These are phyloP conservation scores for Xylaria sp. DNA, from an alignment of 2,329 filamentous ascomycete species.

Conservation along the genomic window DNA sequence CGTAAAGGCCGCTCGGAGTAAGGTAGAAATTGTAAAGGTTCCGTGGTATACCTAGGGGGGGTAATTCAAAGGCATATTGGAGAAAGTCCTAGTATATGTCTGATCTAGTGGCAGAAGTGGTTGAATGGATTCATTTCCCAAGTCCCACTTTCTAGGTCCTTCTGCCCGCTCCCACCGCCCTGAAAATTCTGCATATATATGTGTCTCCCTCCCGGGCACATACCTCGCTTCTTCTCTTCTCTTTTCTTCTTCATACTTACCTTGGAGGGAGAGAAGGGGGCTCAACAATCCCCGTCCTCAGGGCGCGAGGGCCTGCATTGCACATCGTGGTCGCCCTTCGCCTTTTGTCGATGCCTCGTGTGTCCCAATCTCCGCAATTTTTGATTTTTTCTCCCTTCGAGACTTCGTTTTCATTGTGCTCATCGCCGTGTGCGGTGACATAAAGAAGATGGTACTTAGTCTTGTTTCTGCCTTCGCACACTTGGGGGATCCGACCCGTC, in stretches of 20 bases:
- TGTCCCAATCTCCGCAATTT: conserved; percentile 35
- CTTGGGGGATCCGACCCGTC: no score
- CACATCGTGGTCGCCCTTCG: conserved; percentile 35
- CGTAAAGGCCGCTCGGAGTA: no score
- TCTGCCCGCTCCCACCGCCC: not conserved
- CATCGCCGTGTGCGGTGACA: conserved; percentile 24
- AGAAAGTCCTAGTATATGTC: no score
- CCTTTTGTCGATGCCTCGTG: conserved; percentile 36
- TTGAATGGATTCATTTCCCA: no score
- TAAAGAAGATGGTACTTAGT: conserved; percentile 25
- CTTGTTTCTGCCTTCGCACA: no score
- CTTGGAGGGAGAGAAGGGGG: conserved; percentile 36
- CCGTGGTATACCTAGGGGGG: no score
- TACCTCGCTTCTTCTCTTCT: not conserved
- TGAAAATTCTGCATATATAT: not conserved
- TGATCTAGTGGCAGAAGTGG: no score
- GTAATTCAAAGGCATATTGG: no score
- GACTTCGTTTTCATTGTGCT: conserved; percentile 29
- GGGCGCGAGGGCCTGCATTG: conserved; percentile 35
- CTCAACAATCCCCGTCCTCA: conserved; percentile 32
- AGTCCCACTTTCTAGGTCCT: not conserved
- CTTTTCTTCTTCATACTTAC: conserved; percentile 35
- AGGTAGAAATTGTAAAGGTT: no score
- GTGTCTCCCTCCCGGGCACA: not conserved
- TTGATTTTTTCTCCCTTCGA: conserved; percentile 25